Evolutionary conservation across 148 eudicot genomes (phyloP).

Genomic region (Camellia lanceoleosa): DNA sequence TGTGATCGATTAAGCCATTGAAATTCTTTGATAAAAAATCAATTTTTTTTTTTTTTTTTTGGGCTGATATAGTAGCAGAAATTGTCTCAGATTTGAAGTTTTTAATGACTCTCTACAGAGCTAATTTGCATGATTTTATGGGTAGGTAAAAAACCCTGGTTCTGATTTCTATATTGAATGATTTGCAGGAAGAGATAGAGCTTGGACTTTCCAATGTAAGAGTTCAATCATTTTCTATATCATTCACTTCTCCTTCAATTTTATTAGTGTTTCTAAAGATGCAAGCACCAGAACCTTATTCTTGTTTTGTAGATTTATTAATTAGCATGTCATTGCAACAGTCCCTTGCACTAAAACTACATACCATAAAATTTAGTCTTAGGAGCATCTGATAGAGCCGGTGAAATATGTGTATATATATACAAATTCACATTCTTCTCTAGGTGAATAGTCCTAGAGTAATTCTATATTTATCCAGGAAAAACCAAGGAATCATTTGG

Average conservation of each 20-base stretch:
- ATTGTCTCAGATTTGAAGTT: no score
- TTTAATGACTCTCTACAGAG: neutral
- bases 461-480: constrained; percentile 43
- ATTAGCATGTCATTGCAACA: neutral
- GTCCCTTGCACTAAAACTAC: neutral
- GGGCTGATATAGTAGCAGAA: no score
- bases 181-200: constrained; percentile 84
- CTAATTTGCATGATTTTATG: neutral
- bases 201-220: constrained; percentile 75
- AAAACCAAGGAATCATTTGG: constrained; percentile 92
- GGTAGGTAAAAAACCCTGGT: neutral
- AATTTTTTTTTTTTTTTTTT: no score
- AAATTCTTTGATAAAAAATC: no score
- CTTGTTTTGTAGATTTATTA: neutral
- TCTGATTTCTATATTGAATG: constrained; percentile 14
- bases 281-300: constrained; percentile 3
- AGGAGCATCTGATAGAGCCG: neutral
- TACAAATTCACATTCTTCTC: neutral
- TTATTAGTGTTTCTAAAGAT: neutral
- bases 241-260: neutral
- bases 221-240: neutral
- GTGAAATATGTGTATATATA: neutral
- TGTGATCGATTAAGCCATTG: no score
- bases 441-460: neutral
- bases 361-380: no score